Evolutionary conservation across 108 stramenopile genomes (phyloP).

Genomic region (Nitzschia inconspicua): DNA sequence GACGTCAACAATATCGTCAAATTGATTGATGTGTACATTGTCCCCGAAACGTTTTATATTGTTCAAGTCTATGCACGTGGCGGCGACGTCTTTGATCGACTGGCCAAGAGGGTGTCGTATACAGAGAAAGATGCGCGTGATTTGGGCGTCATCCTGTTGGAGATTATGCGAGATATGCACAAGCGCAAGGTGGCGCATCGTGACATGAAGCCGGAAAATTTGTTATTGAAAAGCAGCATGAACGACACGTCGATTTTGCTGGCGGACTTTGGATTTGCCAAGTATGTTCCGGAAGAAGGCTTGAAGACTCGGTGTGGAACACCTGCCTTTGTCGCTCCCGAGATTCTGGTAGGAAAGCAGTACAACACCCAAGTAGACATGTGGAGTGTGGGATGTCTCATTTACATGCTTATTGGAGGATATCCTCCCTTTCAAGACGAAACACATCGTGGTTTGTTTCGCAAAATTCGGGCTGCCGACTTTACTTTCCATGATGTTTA

Average conservation of each 20-base stretch:
- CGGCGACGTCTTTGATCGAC: slow-evolving; percentile 95
- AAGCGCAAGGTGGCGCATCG: slow-evolving; percentile 79
- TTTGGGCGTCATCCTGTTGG: slow-evolving; percentile 54
- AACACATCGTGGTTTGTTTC: slow-evolving; percentile 64
- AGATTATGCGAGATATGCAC: slow-evolving; percentile 76
- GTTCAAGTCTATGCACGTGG: slow-evolving; percentile 86
- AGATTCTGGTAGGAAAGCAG: slow-evolving; percentile 70
- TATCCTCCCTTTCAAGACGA: slow-evolving; percentile 65
- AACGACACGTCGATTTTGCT: slow-evolving; percentile 77
- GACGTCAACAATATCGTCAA: slow-evolving; percentile 60
- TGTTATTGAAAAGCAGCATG: slow-evolving; percentile 58
- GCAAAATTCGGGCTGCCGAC: slow-evolving; percentile 74
- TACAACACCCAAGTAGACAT: slow-evolving; percentile 89
- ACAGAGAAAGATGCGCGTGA: slow-evolving; percentile 87
- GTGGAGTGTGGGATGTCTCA: slow-evolving; percentile 92
- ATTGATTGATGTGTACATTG: slow-evolving; percentile 81
- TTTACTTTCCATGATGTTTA: slow-evolving; percentile 69
- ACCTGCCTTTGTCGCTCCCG: slow-evolving; percentile 95
- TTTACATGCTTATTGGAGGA: slow-evolving; percentile 88
- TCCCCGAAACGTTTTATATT: slow-evolving; percentile 64
- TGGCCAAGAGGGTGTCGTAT: slow-evolving; percentile 74
- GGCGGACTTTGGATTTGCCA: slow-evolving; percentile 97
- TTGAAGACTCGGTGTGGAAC: slow-evolving; percentile 90
- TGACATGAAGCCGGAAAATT: slow-evolving; percentile 93
- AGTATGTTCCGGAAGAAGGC: slow-evolving; percentile 47